Conservation (phyloP, 768 basidiomycete species). For the Hydnomerulius pinastri region DNA sequence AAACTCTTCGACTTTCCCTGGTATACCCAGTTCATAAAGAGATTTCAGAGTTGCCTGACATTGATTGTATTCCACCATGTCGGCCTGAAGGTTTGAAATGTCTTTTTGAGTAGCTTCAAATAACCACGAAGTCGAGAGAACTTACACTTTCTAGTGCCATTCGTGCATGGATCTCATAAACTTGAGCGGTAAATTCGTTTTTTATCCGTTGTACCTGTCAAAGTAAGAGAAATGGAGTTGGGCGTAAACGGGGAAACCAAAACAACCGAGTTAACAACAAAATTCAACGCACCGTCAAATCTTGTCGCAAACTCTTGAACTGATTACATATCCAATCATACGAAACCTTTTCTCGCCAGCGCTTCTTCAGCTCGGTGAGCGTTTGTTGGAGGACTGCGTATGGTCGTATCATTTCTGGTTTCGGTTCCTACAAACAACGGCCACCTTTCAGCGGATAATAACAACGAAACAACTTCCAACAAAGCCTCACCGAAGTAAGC, state of each 20-base stretch:
- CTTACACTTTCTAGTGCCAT: constrained; percentile 92
- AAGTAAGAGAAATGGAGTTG: constrained; percentile 7
- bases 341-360: constrained; percentile 75
- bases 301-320: constrained; percentile 96
- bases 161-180: constrained; percentile 97
- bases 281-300: constrained; percentile 89
- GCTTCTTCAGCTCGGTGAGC: constrained; percentile 79
- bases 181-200: constrained; percentile 95
- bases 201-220: constrained; percentile 99
- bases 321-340: constrained; percentile 97
- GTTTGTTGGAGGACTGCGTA: constrained; percentile 83
- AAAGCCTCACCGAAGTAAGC: constrained; percentile 81
- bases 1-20: constrained; percentile 93
- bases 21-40: constrained; percentile 91
- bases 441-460: constrained; percentile 10
- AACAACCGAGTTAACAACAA: background rate
- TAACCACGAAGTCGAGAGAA: constrained; percentile 8
- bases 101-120: constrained; percentile 18
- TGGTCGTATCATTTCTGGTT: constrained; percentile 91
- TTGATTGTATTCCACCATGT: constrained; percentile 99
- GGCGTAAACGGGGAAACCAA: constrained; percentile 8
- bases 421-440: constrained; percentile 76
- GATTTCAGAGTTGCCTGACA: constrained; percentile 90
- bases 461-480: background rate
- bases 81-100: constrained; percentile 58